phyloP scores from a whole-genome alignment of 106 monocot species.

The Allium sativum region DNA sequence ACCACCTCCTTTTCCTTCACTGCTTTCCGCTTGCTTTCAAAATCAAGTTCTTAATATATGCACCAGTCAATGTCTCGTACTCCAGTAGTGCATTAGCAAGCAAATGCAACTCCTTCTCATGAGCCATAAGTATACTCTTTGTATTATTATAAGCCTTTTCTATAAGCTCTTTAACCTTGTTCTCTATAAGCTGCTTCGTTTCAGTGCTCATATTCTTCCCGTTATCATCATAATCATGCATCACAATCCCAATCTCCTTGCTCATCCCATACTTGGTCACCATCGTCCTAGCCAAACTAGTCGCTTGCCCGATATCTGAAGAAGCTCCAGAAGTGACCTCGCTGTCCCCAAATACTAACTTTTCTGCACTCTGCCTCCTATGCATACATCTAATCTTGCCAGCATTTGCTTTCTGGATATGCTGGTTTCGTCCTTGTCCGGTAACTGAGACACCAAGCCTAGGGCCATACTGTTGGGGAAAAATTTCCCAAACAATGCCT shows the following conservation, averaged over 20 bases:
- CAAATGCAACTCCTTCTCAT: conserved; percentile 68
- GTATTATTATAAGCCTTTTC: conserved; percentile 86
- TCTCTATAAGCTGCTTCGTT: conserved; percentile 77
- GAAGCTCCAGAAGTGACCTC: conserved; percentile 91
- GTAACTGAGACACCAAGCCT: conserved; percentile 90
- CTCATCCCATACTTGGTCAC: conserved; percentile 96
- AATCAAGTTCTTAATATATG: conserved; percentile 70
- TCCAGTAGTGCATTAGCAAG: conserved; percentile 82
- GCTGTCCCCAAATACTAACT: conserved; percentile 80
- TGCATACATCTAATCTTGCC: conserved; percentile 86
- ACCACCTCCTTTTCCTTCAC: conserved; percentile 11
- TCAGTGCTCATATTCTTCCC: conserved; percentile 95
- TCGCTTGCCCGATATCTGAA: conserved; percentile 80
- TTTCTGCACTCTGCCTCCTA: conserved; percentile 86
- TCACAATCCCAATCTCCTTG: conserved; percentile 64
- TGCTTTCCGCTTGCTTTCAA: conserved; percentile 27
- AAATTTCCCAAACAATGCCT: no score
- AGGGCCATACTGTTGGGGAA: conserved; percentile 77
- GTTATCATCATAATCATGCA: conserved; percentile 76
- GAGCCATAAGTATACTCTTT: conserved; percentile 54
- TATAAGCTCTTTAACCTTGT: conserved; percentile 72
- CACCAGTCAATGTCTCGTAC: conserved; percentile 71
- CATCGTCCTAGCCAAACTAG: conserved; percentile 68
- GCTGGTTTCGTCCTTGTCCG: conserved; percentile 85
- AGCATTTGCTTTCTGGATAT: conserved; percentile 85